Conservation (phyloP, 78 protist genomes). For the Corallochytrium limacisporum region DNA sequence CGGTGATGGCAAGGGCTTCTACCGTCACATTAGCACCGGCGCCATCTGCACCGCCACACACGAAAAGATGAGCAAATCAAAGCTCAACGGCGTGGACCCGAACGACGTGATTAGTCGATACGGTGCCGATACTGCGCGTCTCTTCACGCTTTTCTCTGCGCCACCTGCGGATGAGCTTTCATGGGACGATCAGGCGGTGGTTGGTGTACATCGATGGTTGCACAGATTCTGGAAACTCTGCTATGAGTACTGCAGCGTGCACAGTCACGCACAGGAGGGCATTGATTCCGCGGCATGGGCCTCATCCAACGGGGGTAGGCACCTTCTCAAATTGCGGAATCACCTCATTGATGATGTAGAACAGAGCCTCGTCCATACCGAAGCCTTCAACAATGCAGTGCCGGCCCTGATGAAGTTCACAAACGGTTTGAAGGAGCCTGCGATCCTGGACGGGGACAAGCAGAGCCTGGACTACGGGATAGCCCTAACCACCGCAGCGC, state of each 20-base stretch:
- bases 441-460: too few relatives aligned
- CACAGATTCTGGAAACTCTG: conserved; percentile 18
- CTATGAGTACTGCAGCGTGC: neutral
- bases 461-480: neutral
- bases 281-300: neutral
- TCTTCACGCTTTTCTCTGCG: conserved; percentile 62
- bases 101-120: neutral
- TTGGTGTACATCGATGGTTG: conserved; percentile 25
- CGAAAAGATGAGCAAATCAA: conserved; percentile 73
- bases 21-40: neutral
- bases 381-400: conserved; percentile 44
- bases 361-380: neutral
- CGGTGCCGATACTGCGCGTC: conserved; percentile 35
- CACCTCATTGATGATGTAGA: neutral
- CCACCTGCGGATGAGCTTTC: conserved; percentile 52
- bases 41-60: neutral
- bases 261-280: neutral
- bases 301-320: neutral
- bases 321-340: too few relatives aligned
- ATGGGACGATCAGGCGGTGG: conserved; percentile 29
- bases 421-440: conserved; percentile 7
- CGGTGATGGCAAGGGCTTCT: neutral
- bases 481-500: neutral
- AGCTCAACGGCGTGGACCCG: conserved; percentile 76
- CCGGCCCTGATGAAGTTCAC: conserved; percentile 36